These are phyloP conservation scores for Malus hybrid DNA, from an alignment of 331 rosid genomes.

Conservation along the genomic window DNA sequence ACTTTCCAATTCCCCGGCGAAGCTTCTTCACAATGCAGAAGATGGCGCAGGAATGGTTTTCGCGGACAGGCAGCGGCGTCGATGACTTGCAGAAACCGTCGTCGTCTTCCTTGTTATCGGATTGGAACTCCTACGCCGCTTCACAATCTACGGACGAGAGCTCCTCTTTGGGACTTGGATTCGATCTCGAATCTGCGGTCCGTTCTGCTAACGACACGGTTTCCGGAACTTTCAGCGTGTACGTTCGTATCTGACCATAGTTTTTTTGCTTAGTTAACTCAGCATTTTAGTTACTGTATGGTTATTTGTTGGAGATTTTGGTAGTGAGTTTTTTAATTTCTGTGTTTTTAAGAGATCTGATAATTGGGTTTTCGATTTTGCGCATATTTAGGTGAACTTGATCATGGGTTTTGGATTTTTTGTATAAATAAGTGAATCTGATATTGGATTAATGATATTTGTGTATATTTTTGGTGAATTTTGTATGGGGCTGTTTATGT, in stretches of 20 bases:
- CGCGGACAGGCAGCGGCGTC: conserved; percentile 20
- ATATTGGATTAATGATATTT: background rate
- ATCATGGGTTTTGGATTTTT: background rate
- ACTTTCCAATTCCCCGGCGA: conserved; percentile 6
- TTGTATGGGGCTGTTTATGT: background rate
- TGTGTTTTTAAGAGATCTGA: background rate
- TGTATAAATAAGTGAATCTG: background rate
- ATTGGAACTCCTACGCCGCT: conserved; percentile 81
- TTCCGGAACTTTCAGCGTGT: conserved; percentile 77
- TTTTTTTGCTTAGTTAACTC: background rate
- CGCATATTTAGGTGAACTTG: background rate
- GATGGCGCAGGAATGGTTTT: conserved; percentile 89
- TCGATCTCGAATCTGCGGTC: conserved; percentile 83
- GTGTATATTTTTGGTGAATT: background rate
- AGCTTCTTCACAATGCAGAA: conserved; percentile 42
- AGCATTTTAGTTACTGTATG: background rate
- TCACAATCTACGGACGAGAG: conserved; percentile 43
- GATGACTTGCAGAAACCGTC: conserved; percentile 33
- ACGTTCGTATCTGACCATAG: conserved; percentile 19
- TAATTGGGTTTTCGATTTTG: background rate
- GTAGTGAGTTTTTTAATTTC: conserved; percentile 2
- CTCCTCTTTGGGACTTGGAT: conserved; percentile 34
- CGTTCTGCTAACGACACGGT: conserved; percentile 81
- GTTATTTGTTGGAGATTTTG: background rate
- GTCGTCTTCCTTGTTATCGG: conserved; percentile 55